Evolutionary conservation across 1,284 basidiomycete species (phyloP).

Genomic region (Golubevia pallescens): DNA sequence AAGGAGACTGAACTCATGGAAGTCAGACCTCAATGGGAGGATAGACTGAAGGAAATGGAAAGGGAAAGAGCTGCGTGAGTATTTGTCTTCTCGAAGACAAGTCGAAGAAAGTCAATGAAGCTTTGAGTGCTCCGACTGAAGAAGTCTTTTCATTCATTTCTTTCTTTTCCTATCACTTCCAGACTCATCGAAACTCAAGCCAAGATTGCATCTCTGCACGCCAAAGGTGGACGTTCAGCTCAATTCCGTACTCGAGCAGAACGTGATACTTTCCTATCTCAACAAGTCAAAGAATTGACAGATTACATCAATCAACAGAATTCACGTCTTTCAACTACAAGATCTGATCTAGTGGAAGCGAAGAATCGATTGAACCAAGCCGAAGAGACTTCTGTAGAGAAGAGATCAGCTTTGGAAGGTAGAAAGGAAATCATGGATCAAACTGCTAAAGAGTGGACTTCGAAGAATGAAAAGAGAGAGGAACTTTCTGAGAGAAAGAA

Average conservation of each 20-base stretch:
- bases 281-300: slow-evolving; percentile 38
- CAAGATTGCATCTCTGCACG: slow-evolving; percentile 43
- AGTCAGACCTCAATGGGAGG: slow-evolving; percentile 75
- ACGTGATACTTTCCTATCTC: slow-evolving; percentile 46
- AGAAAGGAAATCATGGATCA: slow-evolving; percentile 62
- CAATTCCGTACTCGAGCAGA: slow-evolving; percentile 44
- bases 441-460: slow-evolving; percentile 26
- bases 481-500: slow-evolving; percentile 60
- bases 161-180: background rate
- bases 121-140: background rate
- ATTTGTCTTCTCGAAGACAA: background rate
- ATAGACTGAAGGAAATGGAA: slow-evolving; percentile 70
- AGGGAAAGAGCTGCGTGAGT: slow-evolving; percentile 70
- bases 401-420: slow-evolving; percentile 71
- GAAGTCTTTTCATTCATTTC: background rate
- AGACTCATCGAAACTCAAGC: slow-evolving; percentile 40
- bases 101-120: slow-evolving; percentile 1
- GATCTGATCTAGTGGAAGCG: slow-evolving; percentile 10
- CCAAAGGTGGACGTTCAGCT: slow-evolving; percentile 51
- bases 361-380: slow-evolving; percentile 52
- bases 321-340: slow-evolving; percentile 11
- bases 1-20: slow-evolving; percentile 73
- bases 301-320: slow-evolving; percentile 25
- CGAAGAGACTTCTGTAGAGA: slow-evolving; percentile 67
- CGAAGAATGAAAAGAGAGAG: slow-evolving; percentile 60